phyloP scores from a whole-genome alignment of 257 asterid species.

The Cinchona pubescens region DNA sequence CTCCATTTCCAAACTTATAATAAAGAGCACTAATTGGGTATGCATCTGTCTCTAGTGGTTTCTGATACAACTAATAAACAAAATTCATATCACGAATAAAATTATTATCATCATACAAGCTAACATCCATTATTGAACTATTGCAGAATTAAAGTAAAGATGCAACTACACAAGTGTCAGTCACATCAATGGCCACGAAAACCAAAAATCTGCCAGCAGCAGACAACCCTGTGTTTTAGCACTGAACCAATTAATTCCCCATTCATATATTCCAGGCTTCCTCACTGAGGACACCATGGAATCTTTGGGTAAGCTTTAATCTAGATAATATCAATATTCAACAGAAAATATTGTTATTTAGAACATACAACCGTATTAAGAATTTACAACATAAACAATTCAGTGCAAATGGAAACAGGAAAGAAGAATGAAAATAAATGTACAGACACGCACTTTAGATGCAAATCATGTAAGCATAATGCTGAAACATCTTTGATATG shows the following conservation, averaged over 20 bases:
- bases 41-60: not conserved
- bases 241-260: conserved; percentile 96
- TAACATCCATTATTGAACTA: not conserved
- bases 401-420: not conserved
- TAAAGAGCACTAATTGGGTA: not conserved
- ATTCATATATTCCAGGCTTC: conserved; percentile 81
- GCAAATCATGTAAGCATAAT: not conserved
- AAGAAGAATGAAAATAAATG: not conserved
- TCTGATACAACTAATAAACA: not conserved
- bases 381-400: too few species aligned
- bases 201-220: not conserved
- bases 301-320: conserved; percentile 83
- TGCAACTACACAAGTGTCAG: too few species aligned
- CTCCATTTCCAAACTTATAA: not conserved
- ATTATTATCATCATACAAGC: not conserved
- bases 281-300: conserved; percentile 92
- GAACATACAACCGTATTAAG: not conserved
- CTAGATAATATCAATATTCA: conserved; percentile 29
- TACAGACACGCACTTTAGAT: not conserved
- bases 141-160: not conserved
- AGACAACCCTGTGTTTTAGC: conserved; percentile 82
- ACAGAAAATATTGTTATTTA: conserved; percentile 4
- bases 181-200: not conserved
- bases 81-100: not conserved
- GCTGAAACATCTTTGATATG: not conserved